These are phyloP conservation scores for Monilinia laxa DNA, from an alignment of 2,329 filamentous ascomycete genomes.

Conservation along the genomic window DNA sequence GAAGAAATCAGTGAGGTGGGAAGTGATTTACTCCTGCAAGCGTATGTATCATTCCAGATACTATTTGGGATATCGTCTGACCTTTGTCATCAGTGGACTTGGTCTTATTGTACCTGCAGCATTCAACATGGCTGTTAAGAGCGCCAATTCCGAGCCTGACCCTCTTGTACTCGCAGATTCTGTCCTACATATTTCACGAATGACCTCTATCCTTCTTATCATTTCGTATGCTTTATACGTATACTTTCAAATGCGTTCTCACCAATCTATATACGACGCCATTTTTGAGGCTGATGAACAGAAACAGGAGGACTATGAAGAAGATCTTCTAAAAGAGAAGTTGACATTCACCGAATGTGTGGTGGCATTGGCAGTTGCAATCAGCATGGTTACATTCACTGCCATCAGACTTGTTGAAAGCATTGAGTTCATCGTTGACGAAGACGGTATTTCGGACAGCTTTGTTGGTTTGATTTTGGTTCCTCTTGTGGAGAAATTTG, in stretches of 20 bases:
- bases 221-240: slow-evolving; percentile 66
- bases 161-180: slow-evolving; percentile 49
- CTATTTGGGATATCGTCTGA: slow-evolving; percentile 8
- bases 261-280: slow-evolving; percentile 74
- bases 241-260: slow-evolving; percentile 71
- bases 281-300: slow-evolving; percentile 70
- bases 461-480: slow-evolving; percentile 74
- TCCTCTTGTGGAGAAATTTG: slow-evolving; percentile 80
- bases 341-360: slow-evolving; percentile 73
- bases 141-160: slow-evolving; percentile 29
- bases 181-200: slow-evolving; percentile 66
- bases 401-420: slow-evolving; percentile 72
- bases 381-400: slow-evolving; percentile 70
- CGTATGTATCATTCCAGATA: slow-evolving; percentile 51
- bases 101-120: slow-evolving; percentile 47
- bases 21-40: slow-evolving; percentile 72
- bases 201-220: slow-evolving; percentile 68
- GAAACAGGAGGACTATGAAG: slow-evolving; percentile 61
- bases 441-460: slow-evolving; percentile 52
- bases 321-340: slow-evolving; percentile 62
- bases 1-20: slow-evolving; percentile 76
- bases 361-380: slow-evolving; percentile 61
- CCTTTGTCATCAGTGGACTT: slow-evolving; percentile 43
- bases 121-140: slow-evolving; percentile 49
- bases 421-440: slow-evolving; percentile 61